These are phyloP conservation scores for Rhodomyrtus tomentosa DNA, from an alignment of 345 rosid genomes.

Conservation along the genomic window DNA sequence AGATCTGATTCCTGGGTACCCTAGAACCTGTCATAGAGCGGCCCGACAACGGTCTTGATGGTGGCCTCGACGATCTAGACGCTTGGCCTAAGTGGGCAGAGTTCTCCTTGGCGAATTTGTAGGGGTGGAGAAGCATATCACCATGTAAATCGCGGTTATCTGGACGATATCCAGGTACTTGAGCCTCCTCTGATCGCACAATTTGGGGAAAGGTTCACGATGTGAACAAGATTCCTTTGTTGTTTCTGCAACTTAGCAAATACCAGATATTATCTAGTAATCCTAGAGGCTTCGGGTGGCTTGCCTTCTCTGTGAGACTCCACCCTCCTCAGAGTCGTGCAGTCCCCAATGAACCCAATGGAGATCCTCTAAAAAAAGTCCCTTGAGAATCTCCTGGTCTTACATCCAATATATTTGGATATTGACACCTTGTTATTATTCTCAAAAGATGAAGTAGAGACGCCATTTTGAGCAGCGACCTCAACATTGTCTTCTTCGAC, in stretches of 20 bases:
- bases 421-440: constrained; percentile 42
- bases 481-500: background rate
- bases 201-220: no score
- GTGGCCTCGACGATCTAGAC: constrained; percentile 54
- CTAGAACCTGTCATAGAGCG: constrained; percentile 48
- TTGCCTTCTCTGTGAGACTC: constrained; percentile 95
- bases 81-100: constrained; percentile 59
- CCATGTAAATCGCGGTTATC: constrained; percentile 27
- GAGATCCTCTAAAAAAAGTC: constrained; percentile 95
- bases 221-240: no score
- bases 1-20: no score
- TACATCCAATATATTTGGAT: constrained; percentile 98
- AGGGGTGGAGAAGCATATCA: constrained; percentile 33
- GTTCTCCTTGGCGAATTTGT: constrained; percentile 62
- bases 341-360: constrained; percentile 83
- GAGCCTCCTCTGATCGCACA: constrained; percentile 24
- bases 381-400: constrained; percentile 93
- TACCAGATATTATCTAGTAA: no score
- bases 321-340: constrained; percentile 73
- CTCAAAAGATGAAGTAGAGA: background rate
- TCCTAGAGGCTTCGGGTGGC: background rate
- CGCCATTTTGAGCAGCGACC: background rate
- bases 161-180: constrained; percentile 56
- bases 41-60: constrained; percentile 48
- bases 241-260: no score